phyloP scores from a whole-genome alignment of 2,329 filamentous ascomycete genomes.

The Colletotrichum theobromicola region DNA sequence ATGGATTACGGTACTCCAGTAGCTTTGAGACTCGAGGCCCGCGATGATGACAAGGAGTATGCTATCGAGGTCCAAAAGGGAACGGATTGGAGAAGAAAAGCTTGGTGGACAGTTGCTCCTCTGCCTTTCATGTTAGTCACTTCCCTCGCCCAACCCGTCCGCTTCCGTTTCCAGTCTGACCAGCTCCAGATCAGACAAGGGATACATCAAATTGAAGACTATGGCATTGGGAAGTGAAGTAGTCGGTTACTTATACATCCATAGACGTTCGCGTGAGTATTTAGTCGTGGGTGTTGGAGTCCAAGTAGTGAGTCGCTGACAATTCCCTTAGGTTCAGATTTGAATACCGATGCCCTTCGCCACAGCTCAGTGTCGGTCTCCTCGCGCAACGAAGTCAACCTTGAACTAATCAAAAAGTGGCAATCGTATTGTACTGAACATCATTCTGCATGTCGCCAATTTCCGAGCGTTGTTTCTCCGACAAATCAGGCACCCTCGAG shows the following conservation, averaged over 20 bases:
- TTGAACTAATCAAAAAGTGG: background rate
- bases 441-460: background rate
- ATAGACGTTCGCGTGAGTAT: background rate
- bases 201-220: background rate
- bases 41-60: background rate
- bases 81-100: background rate
- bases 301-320: background rate
- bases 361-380: background rate
- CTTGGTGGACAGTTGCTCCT: background rate
- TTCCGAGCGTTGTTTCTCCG: background rate
- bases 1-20: background rate
- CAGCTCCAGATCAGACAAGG: background rate
- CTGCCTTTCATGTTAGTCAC: background rate
- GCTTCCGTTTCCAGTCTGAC: background rate
- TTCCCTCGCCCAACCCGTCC: background rate
- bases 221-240: background rate
- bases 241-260: background rate
- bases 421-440: background rate
- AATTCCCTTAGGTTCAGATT: background rate
- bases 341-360: background rate
- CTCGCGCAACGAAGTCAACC: background rate
- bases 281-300: fast-evolving
- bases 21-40: background rate
- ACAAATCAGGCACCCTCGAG: background rate
- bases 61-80: background rate